Base-by-base conservation (phyloP, 2,329 filamentous ascomycete species). In the Talaromyces sp. region DNA sequence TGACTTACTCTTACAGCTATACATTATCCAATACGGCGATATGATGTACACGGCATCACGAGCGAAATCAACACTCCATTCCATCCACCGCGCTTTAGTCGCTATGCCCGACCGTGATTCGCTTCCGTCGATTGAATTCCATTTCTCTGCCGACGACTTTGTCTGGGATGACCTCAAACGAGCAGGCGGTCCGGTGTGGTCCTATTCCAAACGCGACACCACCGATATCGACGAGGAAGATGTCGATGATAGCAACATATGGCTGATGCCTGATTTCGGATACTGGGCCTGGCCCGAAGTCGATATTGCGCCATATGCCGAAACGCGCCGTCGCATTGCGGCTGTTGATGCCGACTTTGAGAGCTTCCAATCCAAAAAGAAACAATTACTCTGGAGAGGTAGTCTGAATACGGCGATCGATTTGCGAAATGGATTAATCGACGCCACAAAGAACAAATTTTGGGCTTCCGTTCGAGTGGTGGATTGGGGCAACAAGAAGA, bases 201-300 rank as follows among this genome's bases (percentile, higher is more conserved):
- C 74, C 41, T 81, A 77, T 66, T 72, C 76, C 7, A 71, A 68
- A 59, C 70, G 63, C 58, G 67, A 72, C 8, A 62, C 43, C 9
- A 73, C 41, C 80, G 79, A 79, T 71, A 61, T 65, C 10, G 65
- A 65, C 50, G 39, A 50, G 15, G 62, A n/a, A 17, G 31, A 77
- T 65, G 66, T 72, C 11, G 73, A 77, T 39, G 74, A 78, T 57
- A 72, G 70, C 22, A 69, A 76, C 52, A 71, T 73, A 50, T 85
- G 83, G 83, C 72, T 85, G 22, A 84, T 85, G 72, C 83, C 83
- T 0, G 83, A 85, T 68, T 85, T 85, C 68, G 83, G 81, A 39
- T 84, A 82, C 73, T 85, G 82, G 81, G 76, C 79, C 9, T 84
- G 81, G 82, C 82, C 82, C 2, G 81, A 83, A 65, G 79, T 81